Base-by-base conservation (phyloP, 2,329 filamentous ascomycete genomes). In the Trichoderma atrobrunneum region DNA sequence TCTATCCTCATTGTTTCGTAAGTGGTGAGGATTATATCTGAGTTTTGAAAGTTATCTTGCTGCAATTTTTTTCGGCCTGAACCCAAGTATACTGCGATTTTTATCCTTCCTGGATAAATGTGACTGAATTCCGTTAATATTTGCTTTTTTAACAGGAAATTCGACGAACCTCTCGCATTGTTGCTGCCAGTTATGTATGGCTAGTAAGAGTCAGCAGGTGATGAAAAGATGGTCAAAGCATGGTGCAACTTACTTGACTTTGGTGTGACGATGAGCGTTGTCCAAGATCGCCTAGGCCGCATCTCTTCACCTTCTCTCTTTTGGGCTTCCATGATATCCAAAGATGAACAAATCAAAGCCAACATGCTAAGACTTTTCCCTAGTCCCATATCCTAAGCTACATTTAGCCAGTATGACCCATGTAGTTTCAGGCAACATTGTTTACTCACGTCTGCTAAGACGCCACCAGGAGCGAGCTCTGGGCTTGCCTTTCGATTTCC, bases 1-100 rank as follows among this genome's bases (percentile, higher is more conserved):
- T 83, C 81, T 2, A 74, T 74, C 1, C 77, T 74, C 4, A 84
- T 61, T 0, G 79, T 81, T 2, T 79, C 77, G 73, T 83, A 84
- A 0, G 81, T 84, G 7, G 81, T 84, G 2, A 74, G 72, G 62
- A 73, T 32, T 74, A 75, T 21, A 39, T 73, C 70, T 4, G 12
- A 57, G 4, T 61, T 11, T 18, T 4, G 34, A 7, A 74, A 30
- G 1, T 30, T 1, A 2, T 24, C 0, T n/a, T n/a, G n/a, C 2
- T 14, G 57, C 1, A 72, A 32, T 5, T 1, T 54, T 0, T 51
- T 26, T n/a, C 73, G 54, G 10, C 14, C 43, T 7, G 56, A 3
- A 0, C 73, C 74, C 24, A 71, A 48, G 18, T 76, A 74, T 0
- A 34, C 1, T 1, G 36, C 14, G 0, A 69, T 16, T 3, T 12